Base-by-base conservation (phyloP, 495 filamentous ascomycete genomes). In the Penicillium turbatum region DNA sequence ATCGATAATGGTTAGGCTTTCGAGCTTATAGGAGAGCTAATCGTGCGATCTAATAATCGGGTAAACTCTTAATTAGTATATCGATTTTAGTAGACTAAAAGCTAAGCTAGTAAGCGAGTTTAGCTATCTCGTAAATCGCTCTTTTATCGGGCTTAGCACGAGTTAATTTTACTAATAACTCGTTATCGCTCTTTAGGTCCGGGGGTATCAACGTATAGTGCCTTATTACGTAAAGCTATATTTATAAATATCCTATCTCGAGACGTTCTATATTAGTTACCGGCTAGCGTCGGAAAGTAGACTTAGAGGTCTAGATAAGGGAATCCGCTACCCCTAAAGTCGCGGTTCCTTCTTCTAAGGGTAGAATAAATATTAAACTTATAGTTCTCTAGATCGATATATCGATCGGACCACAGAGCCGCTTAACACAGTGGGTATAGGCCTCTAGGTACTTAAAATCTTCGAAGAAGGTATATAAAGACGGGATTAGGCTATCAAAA, bases 401-500 rank as follows among this genome's bases (percentile, higher is more conserved):
- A 30, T 51, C 39, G 15, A 27, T 43, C 16, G 38, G 41, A n/a
- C 44, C 19, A 46, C 44, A 56, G 3, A 71, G 55, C 32, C 61
- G 55, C 49, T 70, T 70, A 3, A 75, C 16, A 43, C 51, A 65
- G 40, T 68, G 32, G 6, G 57, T 51, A 32, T 54, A 68, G 24
- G 19, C 37, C 53, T 66, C 55, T 4, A 71, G 42, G 42, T 68
- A 71, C 13, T 64, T 63, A 13, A 71, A 55, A 46, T 74, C 68
- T 39, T 68, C 19, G 31, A 73, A 75, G 54, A 73, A 71, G 26
- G 62, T 70, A 46, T 68, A 64, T 6, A 71, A 54, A 43, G 58
- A 70, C 24, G 54, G 63, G 26, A 73, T 57, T 9, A 73, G 48
- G 4, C 63, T 17, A 29, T 72, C 37, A 45, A 50, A 54, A n/a